These are phyloP conservation scores for Boletus smithii DNA, from an alignment of 1,284 basidiomycete genomes.

Conservation along the genomic window DNA sequence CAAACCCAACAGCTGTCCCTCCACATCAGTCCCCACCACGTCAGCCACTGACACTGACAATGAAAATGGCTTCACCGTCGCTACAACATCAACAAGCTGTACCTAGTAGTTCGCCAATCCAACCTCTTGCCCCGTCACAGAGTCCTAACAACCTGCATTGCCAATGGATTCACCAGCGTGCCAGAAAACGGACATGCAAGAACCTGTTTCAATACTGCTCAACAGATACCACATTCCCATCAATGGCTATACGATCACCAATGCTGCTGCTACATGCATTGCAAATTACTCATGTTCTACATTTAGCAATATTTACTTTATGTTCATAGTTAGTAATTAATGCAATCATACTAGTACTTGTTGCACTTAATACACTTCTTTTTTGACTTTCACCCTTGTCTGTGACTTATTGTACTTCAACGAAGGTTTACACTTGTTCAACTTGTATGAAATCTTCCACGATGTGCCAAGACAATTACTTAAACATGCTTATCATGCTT, in stretches of 20 bases:
- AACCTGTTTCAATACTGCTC: slow-evolving; percentile 30
- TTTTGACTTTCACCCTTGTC: too few species aligned
- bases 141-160: slow-evolving; percentile 17
- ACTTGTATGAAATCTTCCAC: too few species aligned
- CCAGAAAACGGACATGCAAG: slow-evolving; percentile 45
- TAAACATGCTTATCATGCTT: too few species aligned
- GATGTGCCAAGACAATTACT: too few species aligned
- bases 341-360: too few species aligned
- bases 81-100: slow-evolving; percentile 57
- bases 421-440: too few species aligned
- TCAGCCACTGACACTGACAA: slow-evolving; percentile 50
- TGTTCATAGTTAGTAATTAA: too few species aligned
- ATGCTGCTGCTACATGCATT: slow-evolving; percentile 34
- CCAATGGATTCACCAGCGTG: slow-evolving; percentile 33
- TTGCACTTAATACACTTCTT: too few species aligned
- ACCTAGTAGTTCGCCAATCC: too few species aligned
- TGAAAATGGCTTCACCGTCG: slow-evolving; percentile 59
- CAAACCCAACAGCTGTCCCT: slow-evolving; percentile 42
- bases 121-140: slow-evolving; percentile 18
- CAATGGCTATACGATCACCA: slow-evolving; percentile 40
- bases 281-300: too few species aligned
- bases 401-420: too few species aligned
- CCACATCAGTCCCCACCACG: slow-evolving; percentile 52
- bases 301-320: too few species aligned
- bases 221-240: slow-evolving; percentile 50